Base-by-base conservation (phyloP, 2,329 filamentous ascomycete species). In the Cordyceps farinosa region DNA sequence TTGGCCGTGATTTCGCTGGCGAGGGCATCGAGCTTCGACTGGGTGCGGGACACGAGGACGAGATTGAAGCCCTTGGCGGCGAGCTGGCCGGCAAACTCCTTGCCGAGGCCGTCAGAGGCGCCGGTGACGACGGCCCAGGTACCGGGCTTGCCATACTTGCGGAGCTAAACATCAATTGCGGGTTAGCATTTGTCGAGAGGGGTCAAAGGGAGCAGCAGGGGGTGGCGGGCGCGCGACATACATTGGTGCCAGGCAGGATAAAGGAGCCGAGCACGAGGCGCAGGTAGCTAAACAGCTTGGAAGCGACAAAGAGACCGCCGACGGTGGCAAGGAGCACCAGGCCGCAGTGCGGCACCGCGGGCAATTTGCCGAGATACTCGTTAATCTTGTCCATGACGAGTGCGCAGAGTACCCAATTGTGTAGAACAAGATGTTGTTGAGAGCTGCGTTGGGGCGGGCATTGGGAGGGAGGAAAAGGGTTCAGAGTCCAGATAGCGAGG, bases 101-200 rank as follows among this genome's bases (percentile, higher is more conserved):
- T 98, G 74, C 95, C 95, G 66, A 99, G 88, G 67, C 95, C 96
- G 77, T 99, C 95, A 11, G 93, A 97, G 58, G 94, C 95, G 67
- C 95, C 95, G 32, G 95, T 99, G 47, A 99, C 85, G 62, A 99
- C 86, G 38, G 91, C 95, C 93, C 94, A 99, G 64, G 90, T 93
- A 66, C 94, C 94, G 71, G 92, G 91, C 70, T 90, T 90, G 69
- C 93, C 95, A 79, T 96, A 98, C 69, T 90, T 92, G 70, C 88
- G 88, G 64, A 99, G 87, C 94, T 96, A 22, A 22, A 22, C 22
- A 64, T 64, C 60, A 59, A 27, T 27, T 59, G 32, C 8, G 11
- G 22, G 36, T 58, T 29, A 64, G 52, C 9, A 48, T 42, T 11
- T 32, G 3, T 22, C 17, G n/a, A 2, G 34, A 11, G 10, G 9